Percentiles rank a stretch among this genome's conserved stretches.
Conservation (phyloP, 257 asterid species). For the Anisodus tanguticus region DNA sequence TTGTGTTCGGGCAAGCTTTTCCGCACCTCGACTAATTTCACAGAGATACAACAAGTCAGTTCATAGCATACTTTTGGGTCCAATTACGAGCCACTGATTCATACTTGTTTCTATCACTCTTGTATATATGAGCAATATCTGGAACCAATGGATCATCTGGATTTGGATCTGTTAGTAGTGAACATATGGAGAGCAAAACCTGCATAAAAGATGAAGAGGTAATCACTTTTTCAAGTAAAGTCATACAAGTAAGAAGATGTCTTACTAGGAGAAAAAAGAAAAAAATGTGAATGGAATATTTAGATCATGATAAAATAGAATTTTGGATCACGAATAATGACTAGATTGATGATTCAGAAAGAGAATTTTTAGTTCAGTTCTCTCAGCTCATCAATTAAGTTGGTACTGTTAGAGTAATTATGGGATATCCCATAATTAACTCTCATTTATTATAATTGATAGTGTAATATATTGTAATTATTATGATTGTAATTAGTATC, state of each 20-base stretch:
- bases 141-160: constrained; percentile 33
- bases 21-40: neutral
- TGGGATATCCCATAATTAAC: too few relatives aligned
- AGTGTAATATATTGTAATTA: too few relatives aligned
- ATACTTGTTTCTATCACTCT: constrained; percentile 22
- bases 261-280: neutral
- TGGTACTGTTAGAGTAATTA: too few relatives aligned
- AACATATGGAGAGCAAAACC: constrained; percentile 34
- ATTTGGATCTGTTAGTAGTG: constrained; percentile 32
- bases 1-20: rapidly evolving
- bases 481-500: too few relatives aligned
- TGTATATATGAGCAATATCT: constrained; percentile 35
- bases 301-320: neutral
- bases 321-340: neutral
- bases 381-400: neutral
- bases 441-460: too few relatives aligned
- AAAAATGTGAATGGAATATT: neutral
- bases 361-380: neutral
- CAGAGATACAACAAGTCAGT: neutral
- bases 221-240: neutral
- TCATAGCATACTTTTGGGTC: constrained; percentile 32
- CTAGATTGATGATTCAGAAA: neutral
- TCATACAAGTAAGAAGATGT: neutral
- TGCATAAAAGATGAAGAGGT: neutral
- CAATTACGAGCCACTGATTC: constrained; percentile 32